These are phyloP conservation scores for Stachybotrys chartarum DNA, from an alignment of 2,329 filamentous ascomycete species.

Conservation along the genomic window DNA sequence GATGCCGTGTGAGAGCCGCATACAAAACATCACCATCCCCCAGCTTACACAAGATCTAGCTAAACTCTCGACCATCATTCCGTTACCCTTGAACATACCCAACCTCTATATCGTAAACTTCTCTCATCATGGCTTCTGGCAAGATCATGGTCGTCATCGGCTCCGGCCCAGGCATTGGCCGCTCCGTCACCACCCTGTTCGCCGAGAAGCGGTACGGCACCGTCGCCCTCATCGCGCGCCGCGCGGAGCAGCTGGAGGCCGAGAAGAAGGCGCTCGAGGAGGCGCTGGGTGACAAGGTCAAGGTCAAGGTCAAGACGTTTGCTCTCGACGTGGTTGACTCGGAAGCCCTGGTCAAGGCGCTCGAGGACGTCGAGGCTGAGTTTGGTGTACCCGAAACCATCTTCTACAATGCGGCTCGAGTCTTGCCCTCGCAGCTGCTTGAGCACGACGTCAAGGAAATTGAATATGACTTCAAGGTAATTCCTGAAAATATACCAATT, in stretches of 20 bases:
- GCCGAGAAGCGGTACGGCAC: conserved; percentile 73
- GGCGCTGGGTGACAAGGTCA: conserved; percentile 15
- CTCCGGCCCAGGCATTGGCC: conserved; percentile 86
- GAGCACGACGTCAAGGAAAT: conserved; percentile 35
- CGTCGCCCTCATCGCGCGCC: conserved; percentile 39
- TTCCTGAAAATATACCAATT: too few relatives aligned
- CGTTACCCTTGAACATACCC: too few relatives aligned
- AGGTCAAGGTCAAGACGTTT: conserved; percentile 32
- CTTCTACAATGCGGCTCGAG: conserved; percentile 45
- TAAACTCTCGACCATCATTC: too few relatives aligned
- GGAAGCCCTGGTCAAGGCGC: conserved; percentile 23
- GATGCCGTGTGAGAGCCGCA: too few relatives aligned
- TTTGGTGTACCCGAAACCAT: conserved; percentile 38
- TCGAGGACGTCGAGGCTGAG: conserved; percentile 31
- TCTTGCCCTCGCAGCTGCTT: conserved; percentile 33
- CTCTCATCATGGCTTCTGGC: background rate
- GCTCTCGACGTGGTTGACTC: conserved; percentile 35
- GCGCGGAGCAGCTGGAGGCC: conserved; percentile 27
- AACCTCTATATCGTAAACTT: too few relatives aligned
- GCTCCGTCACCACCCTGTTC: conserved; percentile 81
- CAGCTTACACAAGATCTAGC: too few relatives aligned
- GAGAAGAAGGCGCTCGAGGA: conserved; percentile 26
- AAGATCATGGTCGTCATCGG: conserved; percentile 63
- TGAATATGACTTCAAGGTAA: conserved; percentile 42
- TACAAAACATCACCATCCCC: too few relatives aligned